Evolutionary conservation across 2,329 filamentous ascomycete species (phyloP).

Genomic region (Orbilia oligospora): DNA sequence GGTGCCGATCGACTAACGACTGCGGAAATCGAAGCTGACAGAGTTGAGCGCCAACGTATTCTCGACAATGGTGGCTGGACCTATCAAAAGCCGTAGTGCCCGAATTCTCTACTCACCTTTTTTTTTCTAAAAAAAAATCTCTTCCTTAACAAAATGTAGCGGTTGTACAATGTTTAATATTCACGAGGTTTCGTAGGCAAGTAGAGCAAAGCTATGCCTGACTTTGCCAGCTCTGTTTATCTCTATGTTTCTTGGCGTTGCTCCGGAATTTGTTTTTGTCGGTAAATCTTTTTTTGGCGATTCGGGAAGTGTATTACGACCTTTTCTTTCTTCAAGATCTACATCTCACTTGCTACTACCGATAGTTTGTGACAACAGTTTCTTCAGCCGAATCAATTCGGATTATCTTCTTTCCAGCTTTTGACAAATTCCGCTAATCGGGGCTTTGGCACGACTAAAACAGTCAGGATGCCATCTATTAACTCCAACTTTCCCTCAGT

Average conservation of each 20-base stretch:
- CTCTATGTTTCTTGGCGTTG: slow-evolving; percentile 12
- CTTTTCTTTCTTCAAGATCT: background rate
- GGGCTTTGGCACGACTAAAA: slow-evolving; percentile 83
- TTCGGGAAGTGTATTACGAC: slow-evolving; percentile 4
- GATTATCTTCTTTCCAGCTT: slow-evolving; percentile 83
- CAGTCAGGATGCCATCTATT: slow-evolving; percentile 84
- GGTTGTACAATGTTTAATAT: background rate
- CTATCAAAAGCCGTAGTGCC: slow-evolving; percentile 72
- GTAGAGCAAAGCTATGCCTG: background rate
- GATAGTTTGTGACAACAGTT: background rate
- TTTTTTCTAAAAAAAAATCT: background rate
- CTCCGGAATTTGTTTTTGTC: slow-evolving; percentile 6
- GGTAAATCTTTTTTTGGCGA: slow-evolving; percentile 20
- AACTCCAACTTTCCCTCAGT: slow-evolving; percentile 84
- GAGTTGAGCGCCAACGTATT: slow-evolving; percentile 83
- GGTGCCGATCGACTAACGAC: slow-evolving; percentile 85
- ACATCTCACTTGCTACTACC: background rate
- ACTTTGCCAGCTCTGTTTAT: slow-evolving; percentile 1
- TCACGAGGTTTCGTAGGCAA: background rate
- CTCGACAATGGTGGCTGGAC: slow-evolving; percentile 88
- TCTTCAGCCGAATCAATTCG: slow-evolving; percentile 18
- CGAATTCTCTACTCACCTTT: background rate
- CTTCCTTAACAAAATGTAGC: too few relatives aligned
- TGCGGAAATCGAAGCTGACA: slow-evolving; percentile 85
- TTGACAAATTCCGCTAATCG: slow-evolving; percentile 82